phyloP scores from a whole-genome alignment of 345 rosid genomes.

The Populus nigra region DNA sequence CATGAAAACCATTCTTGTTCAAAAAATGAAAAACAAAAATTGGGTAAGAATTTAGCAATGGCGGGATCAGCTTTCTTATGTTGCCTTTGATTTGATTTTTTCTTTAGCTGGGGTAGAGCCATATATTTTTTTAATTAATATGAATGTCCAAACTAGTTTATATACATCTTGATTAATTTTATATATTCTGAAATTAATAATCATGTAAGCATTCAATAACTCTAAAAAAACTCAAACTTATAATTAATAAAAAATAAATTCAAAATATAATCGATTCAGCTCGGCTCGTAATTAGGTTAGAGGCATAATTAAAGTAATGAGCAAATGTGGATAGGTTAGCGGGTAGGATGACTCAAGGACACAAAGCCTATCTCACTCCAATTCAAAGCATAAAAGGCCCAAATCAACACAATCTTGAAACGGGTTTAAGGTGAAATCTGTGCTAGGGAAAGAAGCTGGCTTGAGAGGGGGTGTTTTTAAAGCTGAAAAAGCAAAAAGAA shows the following conservation, averaged over 20 bases:
- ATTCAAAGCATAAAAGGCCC: not conserved
- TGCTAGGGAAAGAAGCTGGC: constrained; percentile 2
- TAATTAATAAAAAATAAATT: rapidly evolving
- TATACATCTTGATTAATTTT: too few relatives aligned
- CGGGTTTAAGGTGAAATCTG: not conserved
- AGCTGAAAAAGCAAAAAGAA: constrained; percentile 42
- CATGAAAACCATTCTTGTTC: too few relatives aligned
- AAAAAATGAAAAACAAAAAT: too few relatives aligned
- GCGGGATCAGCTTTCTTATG: not conserved
- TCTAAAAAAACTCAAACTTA: rapidly evolving
- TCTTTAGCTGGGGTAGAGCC: too few relatives aligned
- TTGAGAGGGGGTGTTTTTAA: constrained; percentile 10
- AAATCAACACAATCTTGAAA: not conserved
- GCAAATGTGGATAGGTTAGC: too few relatives aligned
- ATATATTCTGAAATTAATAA: rapidly evolving
- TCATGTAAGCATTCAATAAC: rapidly evolving
- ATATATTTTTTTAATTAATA: too few relatives aligned
- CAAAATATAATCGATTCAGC: rapidly evolving
- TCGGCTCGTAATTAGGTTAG: too few relatives aligned
- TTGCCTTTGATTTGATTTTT: not conserved
- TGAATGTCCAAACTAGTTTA: rapidly evolving
- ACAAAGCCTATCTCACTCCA: not conserved
- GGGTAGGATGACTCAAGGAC: not conserved
- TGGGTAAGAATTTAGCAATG: not conserved
- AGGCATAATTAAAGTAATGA: too few relatives aligned